These are phyloP conservation scores for Aspergillus nidulans DNA, from an alignment of 495 filamentous ascomycete species.

Conservation along the genomic window DNA sequence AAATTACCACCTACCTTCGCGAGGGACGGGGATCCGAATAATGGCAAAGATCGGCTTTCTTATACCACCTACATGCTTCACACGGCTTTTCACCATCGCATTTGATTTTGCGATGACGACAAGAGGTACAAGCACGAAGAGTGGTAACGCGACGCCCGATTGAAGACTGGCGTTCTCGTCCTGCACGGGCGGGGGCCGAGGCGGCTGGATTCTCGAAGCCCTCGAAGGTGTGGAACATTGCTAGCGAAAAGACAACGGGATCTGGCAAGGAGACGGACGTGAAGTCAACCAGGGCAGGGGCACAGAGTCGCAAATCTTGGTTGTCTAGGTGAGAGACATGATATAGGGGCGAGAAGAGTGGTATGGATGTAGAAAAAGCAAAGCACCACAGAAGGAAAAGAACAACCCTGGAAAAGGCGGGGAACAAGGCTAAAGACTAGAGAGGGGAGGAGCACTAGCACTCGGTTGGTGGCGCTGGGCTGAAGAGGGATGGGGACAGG, in stretches of 20 bases:
- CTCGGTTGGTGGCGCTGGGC: neutral
- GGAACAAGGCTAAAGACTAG: constrained; percentile 1
- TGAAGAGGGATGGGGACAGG: neutral
- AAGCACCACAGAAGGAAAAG: neutral
- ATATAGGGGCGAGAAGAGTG: neutral
- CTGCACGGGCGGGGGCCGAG: constrained; percentile 25
- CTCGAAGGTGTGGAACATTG: constrained; percentile 44
- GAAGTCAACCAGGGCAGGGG: neutral
- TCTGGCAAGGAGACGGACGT: neutral
- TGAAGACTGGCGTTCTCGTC: constrained; percentile 34
- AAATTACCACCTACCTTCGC: constrained; percentile 26
- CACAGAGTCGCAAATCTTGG: neutral
- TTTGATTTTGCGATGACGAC: constrained; percentile 46
- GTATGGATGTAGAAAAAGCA: constrained; percentile 2
- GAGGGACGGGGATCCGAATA: constrained; percentile 42
- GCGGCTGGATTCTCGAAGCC: constrained; percentile 33
- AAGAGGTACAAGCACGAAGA: constrained; percentile 42
- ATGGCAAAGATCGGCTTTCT: constrained; percentile 40
- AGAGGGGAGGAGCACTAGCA: neutral
- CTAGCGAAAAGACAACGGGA: neutral
- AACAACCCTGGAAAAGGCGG: constrained; percentile 2
- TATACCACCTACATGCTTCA: constrained; percentile 45
- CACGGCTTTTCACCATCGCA: constrained; percentile 46
- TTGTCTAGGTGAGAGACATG: constrained; percentile 1
- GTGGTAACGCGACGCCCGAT: constrained; percentile 37